A percentile compares a stretch with the other conserved stretches of the same genome.
Conservation (phyloP, 257 asterid species). For the Paraleonurus japonicus region DNA sequence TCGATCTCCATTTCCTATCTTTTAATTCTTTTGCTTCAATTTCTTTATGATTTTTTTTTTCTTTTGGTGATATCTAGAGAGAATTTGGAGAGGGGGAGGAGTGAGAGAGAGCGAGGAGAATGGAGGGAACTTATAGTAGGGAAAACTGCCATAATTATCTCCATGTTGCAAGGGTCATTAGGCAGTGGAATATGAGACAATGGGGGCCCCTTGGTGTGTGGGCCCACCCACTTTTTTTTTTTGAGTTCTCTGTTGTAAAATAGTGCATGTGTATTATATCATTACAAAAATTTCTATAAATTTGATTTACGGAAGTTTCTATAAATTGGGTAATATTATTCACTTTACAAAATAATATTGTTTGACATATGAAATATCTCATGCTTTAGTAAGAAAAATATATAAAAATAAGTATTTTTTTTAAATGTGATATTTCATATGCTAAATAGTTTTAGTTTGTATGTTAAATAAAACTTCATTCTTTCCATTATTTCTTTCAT, state of each 20-base stretch:
- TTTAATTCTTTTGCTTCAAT: not conserved
- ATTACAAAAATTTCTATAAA: too few relatives aligned
- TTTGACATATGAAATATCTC: too few relatives aligned
- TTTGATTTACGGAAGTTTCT: too few relatives aligned
- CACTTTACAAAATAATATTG: too few relatives aligned
- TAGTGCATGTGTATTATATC: too few relatives aligned
- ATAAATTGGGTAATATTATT: too few relatives aligned
- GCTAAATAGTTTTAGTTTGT: too few relatives aligned
- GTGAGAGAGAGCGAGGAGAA: constrained; percentile 14
- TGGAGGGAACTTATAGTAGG: constrained; percentile 39
- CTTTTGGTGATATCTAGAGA: not conserved
- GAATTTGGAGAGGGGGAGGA: constrained; percentile 3
- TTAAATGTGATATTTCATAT: too few relatives aligned
- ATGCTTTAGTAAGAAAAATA: too few relatives aligned
- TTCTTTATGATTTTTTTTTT: not conserved
- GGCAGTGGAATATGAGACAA: constrained; percentile 68
- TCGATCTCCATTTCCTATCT: constrained; percentile 75
- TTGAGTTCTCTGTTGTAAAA: not conserved
- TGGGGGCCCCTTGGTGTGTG: constrained; percentile 33
- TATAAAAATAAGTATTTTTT: too few relatives aligned
- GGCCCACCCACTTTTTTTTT: not conserved
- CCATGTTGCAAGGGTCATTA: constrained; percentile 76
- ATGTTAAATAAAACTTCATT: too few relatives aligned
- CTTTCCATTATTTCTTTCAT: too few relatives aligned
- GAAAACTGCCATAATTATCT: constrained; percentile 61